Evolutionary conservation across 768 basidiomycete species (phyloP), one percentile per base, ranked within the genome.

Genomic region (Trametes cingulata): DNA sequence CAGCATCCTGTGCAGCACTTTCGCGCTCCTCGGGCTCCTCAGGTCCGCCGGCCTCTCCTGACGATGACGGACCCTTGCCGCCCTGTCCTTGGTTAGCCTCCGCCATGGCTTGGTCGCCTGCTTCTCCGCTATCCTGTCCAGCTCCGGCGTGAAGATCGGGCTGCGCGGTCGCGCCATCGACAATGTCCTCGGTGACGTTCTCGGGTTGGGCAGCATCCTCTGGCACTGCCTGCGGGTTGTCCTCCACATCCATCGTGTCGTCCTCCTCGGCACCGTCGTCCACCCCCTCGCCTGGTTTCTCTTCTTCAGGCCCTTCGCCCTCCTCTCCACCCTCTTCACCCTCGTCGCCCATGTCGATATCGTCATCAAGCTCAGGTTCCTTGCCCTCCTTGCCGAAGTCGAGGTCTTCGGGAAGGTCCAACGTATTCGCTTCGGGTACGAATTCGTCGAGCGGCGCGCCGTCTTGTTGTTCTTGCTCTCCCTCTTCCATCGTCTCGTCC

Each of bases 331-430:
- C 55, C 3, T 33, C 60, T n/a, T 40, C 73, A n/a, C 69, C 72
- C 12, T 68, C 73, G 5, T 67, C 64, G 6, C 64, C 64, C 48
- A 70, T 65, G 6, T 71, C 68, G n/a, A 64, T 59, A 29, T 71
- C 70, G 5, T 70, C 66, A 48, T 61, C 62, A 22, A 61, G 8
- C 4, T 41, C 48, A 5, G 48, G 41, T 35, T 56, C 60, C 22
- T 53, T 62, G 35, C 41, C 49, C 7, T 55, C 61, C 40, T 63
- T 62, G n/a, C 62, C 70, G 13, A 95, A 71, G 53, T 93, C 77
- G 74, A 96, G 78, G 62, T 93, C 86, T 35, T 98, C 95, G 0
- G 96, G 96, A 10, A 98, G 80, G 67, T 98, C 90, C 43, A 98
- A 81, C 5, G 85, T 87, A 52, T 96, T 81, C 2, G 88, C 88